A percentile compares a stretch with the other conserved stretches of the same genome.
Conservation (phyloP, 148 eudicot species). For the Chenopodium formosanum region DNA sequence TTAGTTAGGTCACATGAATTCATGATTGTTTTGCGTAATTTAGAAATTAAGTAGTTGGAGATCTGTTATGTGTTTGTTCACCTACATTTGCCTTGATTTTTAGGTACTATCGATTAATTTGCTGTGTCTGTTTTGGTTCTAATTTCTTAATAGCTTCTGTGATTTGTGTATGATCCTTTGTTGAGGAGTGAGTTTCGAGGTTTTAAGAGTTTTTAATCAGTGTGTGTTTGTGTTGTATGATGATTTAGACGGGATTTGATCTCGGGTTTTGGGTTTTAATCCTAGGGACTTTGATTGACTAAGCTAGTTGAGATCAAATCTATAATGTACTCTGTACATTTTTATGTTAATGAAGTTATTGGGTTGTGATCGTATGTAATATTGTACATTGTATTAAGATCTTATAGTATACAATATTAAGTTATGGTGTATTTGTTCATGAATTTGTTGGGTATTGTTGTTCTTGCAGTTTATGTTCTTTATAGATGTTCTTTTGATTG, state of each 20-base stretch:
- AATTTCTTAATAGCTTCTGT: neutral
- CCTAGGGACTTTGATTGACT: too few species aligned
- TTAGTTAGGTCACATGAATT: neutral
- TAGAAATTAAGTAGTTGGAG: constrained; percentile 2
- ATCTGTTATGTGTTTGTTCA: constrained; percentile 15
- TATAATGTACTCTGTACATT: neutral
- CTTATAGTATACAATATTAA: neutral
- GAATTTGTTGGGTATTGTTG: neutral
- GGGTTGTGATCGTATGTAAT: neutral
- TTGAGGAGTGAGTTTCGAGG: neutral
- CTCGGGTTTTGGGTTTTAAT: neutral
- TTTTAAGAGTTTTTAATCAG: neutral
- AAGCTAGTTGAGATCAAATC: neutral
- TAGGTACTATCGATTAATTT: neutral
- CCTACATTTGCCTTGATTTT: constrained; percentile 6
- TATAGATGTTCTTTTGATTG: neutral
- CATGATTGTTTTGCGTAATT: neutral
- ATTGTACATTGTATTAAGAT: neutral
- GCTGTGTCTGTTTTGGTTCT: neutral
- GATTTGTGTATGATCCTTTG: constrained; percentile 2
- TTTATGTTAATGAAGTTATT: neutral
- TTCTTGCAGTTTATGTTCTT: too few species aligned
- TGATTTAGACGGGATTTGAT: neutral
- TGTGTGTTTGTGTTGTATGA: neutral
- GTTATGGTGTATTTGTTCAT: neutral